These are phyloP conservation scores for Penicillium canescens DNA, from an alignment of 495 filamentous ascomycete genomes.

Conservation along the genomic window DNA sequence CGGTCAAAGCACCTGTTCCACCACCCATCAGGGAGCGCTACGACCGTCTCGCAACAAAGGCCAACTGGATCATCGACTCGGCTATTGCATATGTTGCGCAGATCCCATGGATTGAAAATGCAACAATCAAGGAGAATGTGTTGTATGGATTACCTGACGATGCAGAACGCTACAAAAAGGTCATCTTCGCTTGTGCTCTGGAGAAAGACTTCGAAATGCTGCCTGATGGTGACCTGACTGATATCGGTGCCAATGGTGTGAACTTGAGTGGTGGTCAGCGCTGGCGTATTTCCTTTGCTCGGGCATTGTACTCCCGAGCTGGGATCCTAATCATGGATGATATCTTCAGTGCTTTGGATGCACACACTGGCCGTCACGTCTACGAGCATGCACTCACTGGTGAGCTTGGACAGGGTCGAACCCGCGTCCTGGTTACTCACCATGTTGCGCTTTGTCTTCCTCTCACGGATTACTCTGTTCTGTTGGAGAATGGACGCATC, in stretches of 20 bases:
- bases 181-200: slow-evolving; percentile 68
- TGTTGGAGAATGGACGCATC: slow-evolving; percentile 62
- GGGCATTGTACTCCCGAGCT: slow-evolving; percentile 78
- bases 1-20: slow-evolving; percentile 45
- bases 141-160: slow-evolving; percentile 70
- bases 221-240: slow-evolving; percentile 71
- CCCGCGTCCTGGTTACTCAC: slow-evolving; percentile 79
- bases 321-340: slow-evolving; percentile 80
- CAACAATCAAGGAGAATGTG: slow-evolving; percentile 73
- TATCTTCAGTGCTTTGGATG: slow-evolving; percentile 70
- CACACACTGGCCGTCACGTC: slow-evolving; percentile 76
- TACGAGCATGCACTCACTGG: slow-evolving; percentile 75
- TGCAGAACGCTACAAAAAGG: slow-evolving; percentile 61
- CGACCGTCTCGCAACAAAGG: slow-evolving; percentile 21
- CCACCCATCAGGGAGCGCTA: slow-evolving; percentile 24
- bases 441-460: slow-evolving; percentile 72
- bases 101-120: slow-evolving; percentile 86
- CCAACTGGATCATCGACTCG: slow-evolving; percentile 50
- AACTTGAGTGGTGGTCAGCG: slow-evolving; percentile 83
- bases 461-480: slow-evolving; percentile 67
- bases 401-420: slow-evolving; percentile 65
- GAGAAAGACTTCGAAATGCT: slow-evolving; percentile 75
- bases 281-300: slow-evolving; percentile 77
- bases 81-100: slow-evolving; percentile 78
- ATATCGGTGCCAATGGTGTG: slow-evolving; percentile 80